Conservation (phyloP, 805 yeast species). For the Saturnispora kantuleensis region DNA sequence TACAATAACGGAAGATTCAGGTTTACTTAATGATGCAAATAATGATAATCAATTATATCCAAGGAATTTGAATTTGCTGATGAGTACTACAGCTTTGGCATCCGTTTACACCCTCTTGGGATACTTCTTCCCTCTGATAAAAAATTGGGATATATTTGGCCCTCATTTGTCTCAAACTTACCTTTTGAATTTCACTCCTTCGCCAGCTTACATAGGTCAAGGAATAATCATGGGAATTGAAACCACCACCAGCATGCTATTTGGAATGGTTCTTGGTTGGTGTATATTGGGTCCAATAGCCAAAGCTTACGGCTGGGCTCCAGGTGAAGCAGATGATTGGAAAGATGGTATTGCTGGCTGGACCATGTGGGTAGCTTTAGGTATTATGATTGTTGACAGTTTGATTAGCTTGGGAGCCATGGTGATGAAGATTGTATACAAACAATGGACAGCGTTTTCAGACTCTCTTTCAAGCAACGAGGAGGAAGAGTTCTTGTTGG, state of each 20-base stretch:
- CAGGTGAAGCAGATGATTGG: conserved; percentile 88
- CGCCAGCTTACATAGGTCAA: conserved; percentile 96
- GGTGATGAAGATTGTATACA: neutral
- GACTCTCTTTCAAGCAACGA: neutral
- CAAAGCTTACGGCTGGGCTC: conserved; percentile 68
- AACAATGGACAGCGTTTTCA: neutral
- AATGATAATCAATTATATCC: conserved; percentile 26
- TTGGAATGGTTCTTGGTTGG: conserved; percentile 91
- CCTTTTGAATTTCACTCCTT: conserved; percentile 86
- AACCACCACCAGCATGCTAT: conserved; percentile 81
- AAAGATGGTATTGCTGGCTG: conserved; percentile 91
- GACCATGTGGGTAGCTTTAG: conserved; percentile 89
- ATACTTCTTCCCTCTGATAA: conserved; percentile 63
- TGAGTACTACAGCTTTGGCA: conserved; percentile 55
- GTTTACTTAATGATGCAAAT: neutral
- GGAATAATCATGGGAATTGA: conserved; percentile 96
- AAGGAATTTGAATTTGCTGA: conserved; percentile 51
- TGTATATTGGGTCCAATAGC: conserved; percentile 79
- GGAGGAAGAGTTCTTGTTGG: conserved; percentile 1
- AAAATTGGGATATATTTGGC: conserved; percentile 73
- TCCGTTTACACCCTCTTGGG: conserved; percentile 63
- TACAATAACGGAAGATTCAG: conserved; percentile 9
- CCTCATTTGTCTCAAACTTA: conserved; percentile 45
- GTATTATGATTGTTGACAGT: conserved; percentile 91
- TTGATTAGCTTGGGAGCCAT: conserved; percentile 50